Evolutionary conservation across 2,329 filamentous ascomycete genomes (phyloP).

Genomic region (Akanthomyces muscarius): DNA sequence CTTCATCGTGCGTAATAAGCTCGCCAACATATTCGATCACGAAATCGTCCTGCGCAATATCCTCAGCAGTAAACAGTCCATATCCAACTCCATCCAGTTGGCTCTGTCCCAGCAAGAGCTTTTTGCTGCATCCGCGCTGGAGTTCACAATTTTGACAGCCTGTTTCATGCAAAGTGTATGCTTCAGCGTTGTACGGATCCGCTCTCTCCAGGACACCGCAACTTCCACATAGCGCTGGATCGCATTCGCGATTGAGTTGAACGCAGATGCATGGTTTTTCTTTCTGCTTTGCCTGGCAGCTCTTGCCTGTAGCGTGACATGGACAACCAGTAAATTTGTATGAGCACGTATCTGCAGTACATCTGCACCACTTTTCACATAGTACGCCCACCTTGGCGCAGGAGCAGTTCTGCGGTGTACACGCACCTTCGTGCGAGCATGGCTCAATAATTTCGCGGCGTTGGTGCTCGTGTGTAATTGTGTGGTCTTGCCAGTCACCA

Average conservation of each 20-base stretch:
- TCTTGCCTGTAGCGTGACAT: constrained; percentile 58
- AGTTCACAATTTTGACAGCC: constrained; percentile 70
- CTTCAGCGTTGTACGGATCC: constrained; percentile 62
- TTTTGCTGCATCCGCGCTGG: constrained; percentile 63
- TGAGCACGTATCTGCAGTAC: constrained; percentile 54
- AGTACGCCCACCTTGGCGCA: constrained; percentile 60
- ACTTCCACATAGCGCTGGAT: constrained; percentile 66
- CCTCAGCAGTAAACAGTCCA: constrained; percentile 68
- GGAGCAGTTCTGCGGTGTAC: constrained; percentile 55
- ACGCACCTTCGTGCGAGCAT: constrained; percentile 67
- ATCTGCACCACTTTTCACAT: constrained; percentile 70
- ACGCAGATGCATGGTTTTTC: constrained; percentile 66
- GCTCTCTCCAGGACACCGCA: constrained; percentile 68
- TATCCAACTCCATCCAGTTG: constrained; percentile 66
- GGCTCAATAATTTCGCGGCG: constrained; percentile 57
- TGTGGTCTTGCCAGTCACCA: constrained; percentile 54
- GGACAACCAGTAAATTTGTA: constrained; percentile 64
- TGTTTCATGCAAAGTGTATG: constrained; percentile 50
- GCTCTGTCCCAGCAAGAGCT: constrained; percentile 65
- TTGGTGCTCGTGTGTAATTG: constrained; percentile 51
- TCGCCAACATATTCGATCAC: constrained; percentile 80
- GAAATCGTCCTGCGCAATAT: constrained; percentile 65
- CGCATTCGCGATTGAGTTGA: constrained; percentile 72
- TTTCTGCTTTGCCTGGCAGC: constrained; percentile 53
- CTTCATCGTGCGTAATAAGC: constrained; percentile 66